Evolutionary conservation across 441 rosid genomes (phyloP).

Genomic region (Biscutella laevigata): DNA sequence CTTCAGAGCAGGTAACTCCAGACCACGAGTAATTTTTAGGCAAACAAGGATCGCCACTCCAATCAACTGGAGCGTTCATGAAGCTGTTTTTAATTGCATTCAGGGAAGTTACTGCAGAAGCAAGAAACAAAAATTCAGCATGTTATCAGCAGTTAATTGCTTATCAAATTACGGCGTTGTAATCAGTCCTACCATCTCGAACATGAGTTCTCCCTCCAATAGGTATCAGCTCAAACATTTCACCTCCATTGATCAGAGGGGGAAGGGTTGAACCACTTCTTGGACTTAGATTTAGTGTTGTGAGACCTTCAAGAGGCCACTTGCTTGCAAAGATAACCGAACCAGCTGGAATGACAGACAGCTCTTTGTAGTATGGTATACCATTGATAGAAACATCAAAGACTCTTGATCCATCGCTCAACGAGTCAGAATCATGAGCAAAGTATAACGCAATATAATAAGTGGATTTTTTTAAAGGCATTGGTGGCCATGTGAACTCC

Average conservation of each 20-base stretch:
- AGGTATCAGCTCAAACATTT: constrained; percentile 43
- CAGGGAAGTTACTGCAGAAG: constrained; percentile 51
- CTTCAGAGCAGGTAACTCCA: constrained; percentile 61
- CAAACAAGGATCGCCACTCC: constrained; percentile 86
- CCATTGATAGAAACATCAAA: constrained; percentile 52
- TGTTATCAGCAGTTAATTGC: background rate
- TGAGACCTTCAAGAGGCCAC: constrained; percentile 69
- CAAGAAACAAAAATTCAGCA: constrained; percentile 7
- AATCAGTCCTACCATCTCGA: constrained; percentile 56
- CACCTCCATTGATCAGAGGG: constrained; percentile 77
- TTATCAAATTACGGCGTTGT: background rate
- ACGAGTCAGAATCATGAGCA: constrained; percentile 46
- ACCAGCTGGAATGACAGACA: constrained; percentile 55
- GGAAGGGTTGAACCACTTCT: constrained; percentile 39
- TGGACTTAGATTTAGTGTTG: constrained; percentile 45
- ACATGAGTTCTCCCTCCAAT: constrained; percentile 64
- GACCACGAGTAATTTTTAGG: constrained; percentile 68
- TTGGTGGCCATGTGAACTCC: constrained; percentile 68
- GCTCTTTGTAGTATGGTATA: constrained; percentile 41
- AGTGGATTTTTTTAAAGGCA: constrained; percentile 28
- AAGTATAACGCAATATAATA: constrained; percentile 79
- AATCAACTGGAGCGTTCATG: constrained; percentile 52
- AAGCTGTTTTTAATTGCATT: constrained; percentile 38
- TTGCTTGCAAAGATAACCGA: constrained; percentile 40
- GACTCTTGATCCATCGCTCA: constrained; percentile 33